Evolutionary conservation across 2,329 filamentous ascomycete species (phyloP), one percentile per base, ranked within the genome.

Genomic region (Apiospora aurea): DNA sequence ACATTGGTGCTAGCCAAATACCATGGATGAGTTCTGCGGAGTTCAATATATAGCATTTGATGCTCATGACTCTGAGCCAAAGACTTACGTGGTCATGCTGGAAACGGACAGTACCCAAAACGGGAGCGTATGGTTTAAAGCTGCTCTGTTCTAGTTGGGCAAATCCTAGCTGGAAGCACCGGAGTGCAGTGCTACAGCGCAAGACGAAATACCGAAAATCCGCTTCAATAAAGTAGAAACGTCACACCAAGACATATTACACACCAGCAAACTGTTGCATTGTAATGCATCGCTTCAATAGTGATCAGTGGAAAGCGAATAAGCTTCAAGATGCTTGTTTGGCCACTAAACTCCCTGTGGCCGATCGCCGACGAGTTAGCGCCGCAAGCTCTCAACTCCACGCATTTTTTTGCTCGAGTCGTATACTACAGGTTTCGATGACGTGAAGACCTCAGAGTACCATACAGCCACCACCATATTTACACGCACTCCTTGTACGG

Each of bases 1-100:
- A 95, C 91, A 70, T 84, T 99, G 49, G 95, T 95, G 70, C 96
- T 98, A 77, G 87, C 87, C 10, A 87, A 84, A 75, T 72, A 69
- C 57, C 49, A 38, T 13, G 70, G n/a, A n/a, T n/a, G n/a, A n/a
- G n/a, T n/a, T n/a, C n/a, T n/a, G n/a, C n/a, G n/a, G n/a, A n/a
- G n/a, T n/a, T n/a, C n/a, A n/a, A n/a, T n/a, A n/a, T n/a, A n/a
- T n/a, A n/a, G n/a, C n/a, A n/a, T n/a, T n/a, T n/a, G n/a, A n/a
- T n/a, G n/a, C n/a, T n/a, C n/a, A n/a, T n/a, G n/a, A n/a, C n/a
- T n/a, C n/a, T n/a, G n/a, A n/a, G n/a, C n/a, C n/a, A n/a, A n/a
- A n/a, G n/a, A n/a, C n/a, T n/a, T n/a, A n/a, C n/a, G n/a, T n/a
- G n/a, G n/a, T n/a, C n/a, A n/a, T n/a, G n/a, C n/a, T n/a, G n/a